Conservation (phyloP, 2,329 filamentous ascomycete genomes). For the Fusarium falciforme region DNA sequence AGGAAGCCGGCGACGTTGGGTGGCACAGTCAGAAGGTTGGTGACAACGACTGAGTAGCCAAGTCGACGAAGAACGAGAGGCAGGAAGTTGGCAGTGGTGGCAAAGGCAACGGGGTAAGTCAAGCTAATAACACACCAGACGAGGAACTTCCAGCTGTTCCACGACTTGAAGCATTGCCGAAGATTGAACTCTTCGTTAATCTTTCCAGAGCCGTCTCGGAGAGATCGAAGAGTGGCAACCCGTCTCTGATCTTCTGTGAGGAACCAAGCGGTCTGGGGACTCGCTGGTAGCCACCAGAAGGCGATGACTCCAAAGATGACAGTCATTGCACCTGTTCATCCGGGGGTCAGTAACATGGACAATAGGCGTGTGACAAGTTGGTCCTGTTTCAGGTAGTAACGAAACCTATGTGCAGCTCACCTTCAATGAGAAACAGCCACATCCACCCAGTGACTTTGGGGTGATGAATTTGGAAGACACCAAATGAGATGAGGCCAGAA, state of each 20-base stretch:
- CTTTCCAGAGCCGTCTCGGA: conserved; percentile 56
- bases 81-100: conserved; percentile 53
- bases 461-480: conserved; percentile 61
- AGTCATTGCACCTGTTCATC: conserved; percentile 57
- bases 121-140: conserved; percentile 59
- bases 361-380: neutral
- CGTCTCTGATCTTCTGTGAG: conserved; percentile 56
- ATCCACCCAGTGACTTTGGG: neutral
- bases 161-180: conserved; percentile 55
- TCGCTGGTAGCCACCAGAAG: conserved; percentile 43
- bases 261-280: conserved; percentile 54
- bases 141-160: conserved; percentile 52
- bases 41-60: conserved; percentile 57
- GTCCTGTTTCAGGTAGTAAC: neutral
- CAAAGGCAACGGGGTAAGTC: conserved; percentile 61
- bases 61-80: conserved; percentile 59
- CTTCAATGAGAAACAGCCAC: conserved; percentile 47
- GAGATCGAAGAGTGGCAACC: conserved; percentile 52
- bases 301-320: conserved; percentile 29
- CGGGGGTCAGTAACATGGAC: conserved; percentile 17
- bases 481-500: conserved; percentile 68
- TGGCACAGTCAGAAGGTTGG: conserved; percentile 61
- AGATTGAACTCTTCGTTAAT: conserved; percentile 52
- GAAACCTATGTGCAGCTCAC: conserved; percentile 48
- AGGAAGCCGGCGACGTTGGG: conserved; percentile 61